Base-by-base conservation (phyloP, 352 stramenopile genomes). In the Pythium myriotylum region DNA sequence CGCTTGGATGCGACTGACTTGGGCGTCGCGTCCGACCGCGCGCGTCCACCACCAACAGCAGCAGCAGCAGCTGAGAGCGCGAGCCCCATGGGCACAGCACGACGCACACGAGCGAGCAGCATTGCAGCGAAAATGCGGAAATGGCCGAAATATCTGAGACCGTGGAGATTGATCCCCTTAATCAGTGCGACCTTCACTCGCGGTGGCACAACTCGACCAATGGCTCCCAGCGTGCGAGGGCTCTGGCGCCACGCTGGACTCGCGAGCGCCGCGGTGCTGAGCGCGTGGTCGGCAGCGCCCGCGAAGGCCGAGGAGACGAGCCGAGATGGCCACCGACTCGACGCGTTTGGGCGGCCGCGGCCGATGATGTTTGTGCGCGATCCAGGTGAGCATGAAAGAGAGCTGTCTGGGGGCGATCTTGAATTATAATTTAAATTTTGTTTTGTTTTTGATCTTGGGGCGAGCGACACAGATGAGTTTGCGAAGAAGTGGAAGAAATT, bases 401-500 rank as follows among this genome's bases (percentile, higher is more conserved):
- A 10, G 22, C 17, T 35, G 33, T n/a, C n/a, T n/a, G n/a, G n/a
- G n/a, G n/a, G n/a, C n/a, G n/a, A n/a, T n/a, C 51, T 14, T 23
- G 24, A 37, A 26, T 26, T 17, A 35, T 23, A 13, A 19, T 49
- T 16, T 19, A 4, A 17, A 47, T 45, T 22, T n/a, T 54, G 24
- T 2, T 14, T 9, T n/a, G n/a, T n/a, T n/a, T n/a, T n/a, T n/a
- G n/a, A n/a, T n/a, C n/a, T n/a, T n/a, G n/a, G 29, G 29, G 29
- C 29, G 29, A 35, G 29, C 5, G 29, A 35, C 10, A 46, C 53
- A 89, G 84, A 89, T 35, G 72, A 54, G 33, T 92, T 94, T 52
- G 77, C 84, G 16, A 56, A 68, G 41, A 94, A 94, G 58, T 88
- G 79, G 76, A 86, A 88, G 51, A 90, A 89, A 46, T 90, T 94